These are phyloP conservation scores for Tagetes erecta DNA, from an alignment of 129 eudicot genomes.

Conservation along the genomic window DNA sequence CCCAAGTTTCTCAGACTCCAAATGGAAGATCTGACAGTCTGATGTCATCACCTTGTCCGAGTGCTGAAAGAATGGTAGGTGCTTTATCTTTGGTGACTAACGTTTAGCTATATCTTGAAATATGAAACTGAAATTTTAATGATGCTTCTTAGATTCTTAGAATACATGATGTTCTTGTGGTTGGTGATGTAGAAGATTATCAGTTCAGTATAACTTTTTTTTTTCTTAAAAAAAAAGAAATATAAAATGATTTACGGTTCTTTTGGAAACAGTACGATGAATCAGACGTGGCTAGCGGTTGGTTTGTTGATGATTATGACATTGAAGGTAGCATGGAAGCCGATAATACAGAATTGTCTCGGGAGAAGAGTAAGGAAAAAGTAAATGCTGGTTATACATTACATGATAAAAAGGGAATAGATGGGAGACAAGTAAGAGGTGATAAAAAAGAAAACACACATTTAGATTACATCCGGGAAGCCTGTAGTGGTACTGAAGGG, in stretches of 20 bases:
- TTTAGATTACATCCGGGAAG: conserved; percentile 73
- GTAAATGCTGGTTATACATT: conserved; percentile 33
- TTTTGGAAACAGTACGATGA: conserved; percentile 41
- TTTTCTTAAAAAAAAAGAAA: background rate
- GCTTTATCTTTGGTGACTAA: conserved; percentile 18
- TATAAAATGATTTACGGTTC: conserved; percentile 22
- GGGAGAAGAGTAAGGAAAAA: conserved; percentile 46
- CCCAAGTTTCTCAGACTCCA: conserved; percentile 73
- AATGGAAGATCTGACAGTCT: conserved; percentile 49
- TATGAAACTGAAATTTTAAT: background rate
- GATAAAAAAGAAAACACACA: conserved; percentile 46
- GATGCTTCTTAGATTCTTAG: background rate
- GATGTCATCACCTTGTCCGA: conserved; percentile 54
- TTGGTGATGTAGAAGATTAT: background rate
- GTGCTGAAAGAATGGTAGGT: conserved; percentile 59
- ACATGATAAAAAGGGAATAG: conserved; percentile 43
- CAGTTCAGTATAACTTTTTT: background rate
- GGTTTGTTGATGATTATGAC: conserved; percentile 59
- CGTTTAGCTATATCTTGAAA: conserved; percentile 16
- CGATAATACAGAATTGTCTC: conserved; percentile 54
- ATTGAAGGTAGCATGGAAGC: conserved; percentile 86
- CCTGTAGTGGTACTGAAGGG: conserved; percentile 86
- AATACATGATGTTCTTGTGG: background rate
- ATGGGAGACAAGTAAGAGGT: conserved; percentile 47
- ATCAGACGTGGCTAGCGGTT: conserved; percentile 40